Evolutionary conservation across 2,329 filamentous ascomycete species (phyloP), one percentile per base, ranked within the genome.

Genomic region (Colletotrichum noveboracense): DNA sequence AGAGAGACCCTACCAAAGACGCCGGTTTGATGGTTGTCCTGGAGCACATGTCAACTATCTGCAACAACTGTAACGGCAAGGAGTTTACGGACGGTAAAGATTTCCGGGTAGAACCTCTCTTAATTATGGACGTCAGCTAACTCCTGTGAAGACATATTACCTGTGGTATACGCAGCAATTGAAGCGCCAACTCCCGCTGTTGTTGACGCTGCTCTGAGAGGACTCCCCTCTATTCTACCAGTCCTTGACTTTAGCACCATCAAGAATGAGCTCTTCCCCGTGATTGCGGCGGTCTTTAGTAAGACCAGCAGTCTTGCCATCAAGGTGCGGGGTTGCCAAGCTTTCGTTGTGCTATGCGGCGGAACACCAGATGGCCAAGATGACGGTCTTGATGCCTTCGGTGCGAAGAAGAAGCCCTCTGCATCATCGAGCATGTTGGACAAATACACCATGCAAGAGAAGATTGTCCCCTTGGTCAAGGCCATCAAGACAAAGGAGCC

Each of bases 381-480:
- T 62, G 95, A 97, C 82, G 96, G 95, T 6, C 88, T 98, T 4
- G 93, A 95, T 78, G 96, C 95, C 1, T 87, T 96, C 81, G 80
- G 86, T 56, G 84, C 87, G 68, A 87, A 90, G 66, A 91, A 90
- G 80, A 89, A 91, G 74, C 93, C 93, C 81, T 87, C 89, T 3
- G 91, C 90, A 5, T 94, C 91, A 1, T 94, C 94, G 1, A 95
- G 93, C 3, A 96, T 96, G 5, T 88, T 99, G 32, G 97, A 99
- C 86, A 98, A 98, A 84, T 98, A 97, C 82, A 98, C 97, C 0
- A 96, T 99, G 86, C 97, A 99, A 83, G 97, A 99, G 83, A 98
- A 98, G 87, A 94, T 99, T 38, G 91, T 98, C 0, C 97, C 97
- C 0, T 87, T 98, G 6, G 89, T 99, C 76, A 96, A 95, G 81